Percentiles rank a stretch among this genome's conserved stretches.
phyloP scores from a whole-genome alignment of 2,329 filamentous ascomycete species.

The Clarireedia homoeocarpa region DNA sequence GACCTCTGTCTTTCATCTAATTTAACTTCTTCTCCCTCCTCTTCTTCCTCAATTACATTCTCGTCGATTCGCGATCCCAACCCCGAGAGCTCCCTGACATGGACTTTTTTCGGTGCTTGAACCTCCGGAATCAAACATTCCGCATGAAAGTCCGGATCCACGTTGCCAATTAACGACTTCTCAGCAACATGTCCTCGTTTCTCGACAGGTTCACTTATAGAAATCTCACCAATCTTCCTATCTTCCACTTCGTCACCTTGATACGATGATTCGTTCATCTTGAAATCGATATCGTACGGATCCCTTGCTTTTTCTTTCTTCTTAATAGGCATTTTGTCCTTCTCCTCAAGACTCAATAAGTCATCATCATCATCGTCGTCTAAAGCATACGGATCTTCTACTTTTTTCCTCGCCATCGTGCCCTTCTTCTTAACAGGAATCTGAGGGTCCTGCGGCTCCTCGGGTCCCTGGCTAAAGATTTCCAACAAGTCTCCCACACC shows the following conservation, averaged over 20 bases:
- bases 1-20: neutral
- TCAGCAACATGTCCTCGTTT: neutral
- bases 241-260: neutral
- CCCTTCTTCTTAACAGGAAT: slow-evolving; percentile 7
- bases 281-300: neutral
- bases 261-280: slow-evolving; percentile 4
- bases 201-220: too few relatives aligned
- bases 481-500: slow-evolving; percentile 7
- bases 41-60: slow-evolving; percentile 3
- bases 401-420: neutral
- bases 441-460: slow-evolving; percentile 2
- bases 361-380: slow-evolving; percentile 8
- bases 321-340: neutral
- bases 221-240: neutral
- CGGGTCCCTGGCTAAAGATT: slow-evolving; percentile 6
- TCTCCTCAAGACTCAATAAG: neutral
- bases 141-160: slow-evolving; percentile 23
- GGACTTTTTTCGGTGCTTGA: neutral
- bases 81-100: neutral
- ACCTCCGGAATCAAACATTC: slow-evolving; percentile 18
- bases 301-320: slow-evolving; percentile 5
- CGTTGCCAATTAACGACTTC: slow-evolving; percentile 15
- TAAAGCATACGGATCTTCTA: slow-evolving; percentile 3
- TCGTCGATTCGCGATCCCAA: neutral
- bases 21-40: neutral